Base-by-base conservation (phyloP, 176 grass and related monocot genomes). In the Rhynchospora breviuscula region DNA sequence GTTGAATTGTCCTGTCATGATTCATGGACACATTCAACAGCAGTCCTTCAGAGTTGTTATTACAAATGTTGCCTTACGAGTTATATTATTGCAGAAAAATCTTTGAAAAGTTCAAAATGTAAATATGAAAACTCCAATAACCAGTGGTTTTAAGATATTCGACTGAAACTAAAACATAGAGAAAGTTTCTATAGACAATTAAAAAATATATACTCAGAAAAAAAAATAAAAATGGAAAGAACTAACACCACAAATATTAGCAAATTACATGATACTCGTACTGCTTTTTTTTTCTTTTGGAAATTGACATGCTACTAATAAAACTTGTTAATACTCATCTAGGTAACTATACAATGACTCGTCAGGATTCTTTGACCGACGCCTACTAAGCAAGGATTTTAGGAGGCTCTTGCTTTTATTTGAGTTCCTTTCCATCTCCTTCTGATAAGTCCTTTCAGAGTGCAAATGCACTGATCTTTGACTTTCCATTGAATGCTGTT, bases 271-370 rank as follows among this genome's bases (percentile, higher is more conserved):
- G 23, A 63, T 66, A 31, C n/a, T 56, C 25, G 29, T 56, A 78
- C 73, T 25, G 21, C 11, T 40, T 40, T 40, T 40, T 35, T 40
- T 40, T 40, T 40, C 4, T 58, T 53, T 61, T 59, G 40, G 47
- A 75, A 47, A 7, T 31, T 63, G 60, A 14, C 51, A 17, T 68
- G 22, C 44, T 26, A 29, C 26, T 22, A 29, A 22, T 84, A 23
- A 67, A 48, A 44, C 70, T 82, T 51, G 45, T 90, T 83, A 97
- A 75, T 97, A 98, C 57, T 98, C 95, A 59, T 98, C 90, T 85
- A 98, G 85, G 86, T 98, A 98, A 86, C 79, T 93, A 84, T 98
- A 98, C 87, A 98, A 76, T 5, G 92, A 94, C 62, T 94, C 92
- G 1, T 98, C 90, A 0, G 62, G 10, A 6, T 88, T 93, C 84